A percentile compares a stretch with the other conserved stretches of the same genome.
These are phyloP conservation scores for Amphirosellinia nigrospora DNA, from an alignment of 495 filamentous ascomycete genomes.

Conservation along the genomic window DNA sequence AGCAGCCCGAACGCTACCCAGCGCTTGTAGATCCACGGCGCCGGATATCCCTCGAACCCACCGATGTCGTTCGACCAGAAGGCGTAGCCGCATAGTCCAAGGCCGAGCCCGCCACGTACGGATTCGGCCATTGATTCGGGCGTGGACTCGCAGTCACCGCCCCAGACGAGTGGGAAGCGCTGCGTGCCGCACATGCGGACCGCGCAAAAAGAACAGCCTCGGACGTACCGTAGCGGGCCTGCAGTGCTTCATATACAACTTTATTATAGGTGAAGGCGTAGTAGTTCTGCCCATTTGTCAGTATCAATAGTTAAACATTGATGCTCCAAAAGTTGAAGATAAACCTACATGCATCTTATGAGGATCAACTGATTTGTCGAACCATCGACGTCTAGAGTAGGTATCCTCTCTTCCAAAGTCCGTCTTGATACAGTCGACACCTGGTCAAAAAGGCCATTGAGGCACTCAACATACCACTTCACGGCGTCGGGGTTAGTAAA, in stretches of 20 bases:
- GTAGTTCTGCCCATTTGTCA: slow-evolving; percentile 56
- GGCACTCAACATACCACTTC: slow-evolving; percentile 63
- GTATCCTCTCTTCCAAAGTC: slow-evolving; percentile 76
- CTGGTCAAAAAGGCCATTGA: slow-evolving; percentile 67
- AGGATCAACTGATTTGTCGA: slow-evolving; percentile 61
- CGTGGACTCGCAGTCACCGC: slow-evolving; percentile 75
- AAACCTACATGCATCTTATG: slow-evolving; percentile 63
- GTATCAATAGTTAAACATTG: background rate
- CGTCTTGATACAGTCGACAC: slow-evolving; percentile 74
- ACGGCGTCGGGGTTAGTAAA: slow-evolving; percentile 74
- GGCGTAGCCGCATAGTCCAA: slow-evolving; percentile 69
- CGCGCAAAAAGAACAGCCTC: slow-evolving; percentile 73
- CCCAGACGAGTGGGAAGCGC: slow-evolving; percentile 68
- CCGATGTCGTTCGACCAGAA: slow-evolving; percentile 78
- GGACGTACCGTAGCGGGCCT: slow-evolving; percentile 60
- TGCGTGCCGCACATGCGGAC: slow-evolving; percentile 71
- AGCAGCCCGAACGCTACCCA: slow-evolving; percentile 77
- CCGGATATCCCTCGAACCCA: slow-evolving; percentile 72
- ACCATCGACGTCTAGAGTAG: slow-evolving; percentile 65
- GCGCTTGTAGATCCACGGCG: slow-evolving; percentile 74
- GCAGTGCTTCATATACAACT: slow-evolving; percentile 69
- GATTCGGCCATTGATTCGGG: slow-evolving; percentile 77
- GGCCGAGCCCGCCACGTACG: slow-evolving; percentile 69
- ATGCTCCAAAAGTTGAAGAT: background rate
- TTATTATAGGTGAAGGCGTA: slow-evolving; percentile 75